A percentile compares a stretch with the other conserved stretches of the same genome.
Conservation (phyloP, 768 basidiomycete species). For the Suillus sp. region DNA sequence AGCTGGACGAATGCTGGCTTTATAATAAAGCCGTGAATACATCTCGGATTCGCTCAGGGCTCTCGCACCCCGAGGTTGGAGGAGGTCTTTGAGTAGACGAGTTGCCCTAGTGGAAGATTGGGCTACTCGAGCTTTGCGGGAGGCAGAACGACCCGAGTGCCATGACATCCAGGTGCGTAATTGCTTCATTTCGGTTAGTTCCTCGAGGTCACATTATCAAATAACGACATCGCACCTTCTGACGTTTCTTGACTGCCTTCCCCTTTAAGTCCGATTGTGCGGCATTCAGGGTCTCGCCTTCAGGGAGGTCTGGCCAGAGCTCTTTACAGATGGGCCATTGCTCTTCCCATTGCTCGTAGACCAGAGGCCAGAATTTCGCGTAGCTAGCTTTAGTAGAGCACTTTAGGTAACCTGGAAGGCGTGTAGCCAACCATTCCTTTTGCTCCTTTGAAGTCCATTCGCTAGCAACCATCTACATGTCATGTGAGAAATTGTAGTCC, state of each 20-base stretch:
- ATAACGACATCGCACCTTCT: background rate
- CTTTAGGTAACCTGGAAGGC: background rate
- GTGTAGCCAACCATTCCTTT: background rate
- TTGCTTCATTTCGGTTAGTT: background rate
- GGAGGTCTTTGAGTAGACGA: background rate
- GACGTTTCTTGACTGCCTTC: background rate
- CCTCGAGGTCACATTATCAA: background rate
- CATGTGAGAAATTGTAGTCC: background rate
- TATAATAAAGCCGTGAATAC: background rate
- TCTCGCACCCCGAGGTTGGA: background rate
- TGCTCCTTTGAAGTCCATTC: background rate
- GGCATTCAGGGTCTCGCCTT: background rate
- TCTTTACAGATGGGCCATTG: background rate
- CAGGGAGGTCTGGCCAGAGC: background rate
- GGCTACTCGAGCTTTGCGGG: background rate
- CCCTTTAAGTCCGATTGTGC: background rate
- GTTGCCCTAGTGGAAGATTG: background rate
- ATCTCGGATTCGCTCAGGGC: background rate
- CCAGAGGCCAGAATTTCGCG: background rate
- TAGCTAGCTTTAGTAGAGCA: background rate
- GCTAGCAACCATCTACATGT: background rate
- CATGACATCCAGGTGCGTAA: background rate
- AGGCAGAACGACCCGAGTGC: background rate
- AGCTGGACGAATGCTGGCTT: background rate
- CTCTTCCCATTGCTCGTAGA: conserved; percentile 1